These are phyloP conservation scores for Golubevia pallescens DNA, from an alignment of 1,284 basidiomycete genomes.

Conservation along the genomic window DNA sequence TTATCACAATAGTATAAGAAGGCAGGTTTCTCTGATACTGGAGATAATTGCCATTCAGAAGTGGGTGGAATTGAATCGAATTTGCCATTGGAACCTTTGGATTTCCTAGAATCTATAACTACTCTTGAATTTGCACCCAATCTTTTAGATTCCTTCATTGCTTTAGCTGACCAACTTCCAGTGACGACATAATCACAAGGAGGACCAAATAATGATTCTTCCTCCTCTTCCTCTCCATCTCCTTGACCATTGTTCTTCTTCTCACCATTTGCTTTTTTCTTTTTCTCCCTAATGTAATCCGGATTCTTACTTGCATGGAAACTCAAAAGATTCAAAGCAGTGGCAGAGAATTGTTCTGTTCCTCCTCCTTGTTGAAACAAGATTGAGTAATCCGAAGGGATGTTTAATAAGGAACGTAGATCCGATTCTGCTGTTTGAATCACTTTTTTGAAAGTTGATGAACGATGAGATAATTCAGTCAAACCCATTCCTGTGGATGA, in stretches of 20 bases:
- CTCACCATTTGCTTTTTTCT: too few relatives aligned
- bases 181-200: conserved; percentile 58
- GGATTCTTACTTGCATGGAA: conserved; percentile 48
- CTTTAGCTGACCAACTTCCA: conserved; percentile 59
- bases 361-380: conserved; percentile 60
- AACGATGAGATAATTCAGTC: conserved; percentile 60
- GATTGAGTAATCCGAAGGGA: conserved; percentile 51
- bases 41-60: conserved; percentile 77
- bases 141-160: conserved; percentile 50
- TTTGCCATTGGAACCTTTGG: conserved; percentile 28
- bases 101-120: conserved; percentile 39
- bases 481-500: conserved; percentile 55
- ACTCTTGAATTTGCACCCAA: conserved; percentile 41
- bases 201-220: conserved; percentile 27
- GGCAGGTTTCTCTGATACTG: conserved; percentile 71
- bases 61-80: conserved; percentile 83
- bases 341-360: conserved; percentile 59
- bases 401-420: conserved; percentile 39
- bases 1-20: conserved; percentile 99
- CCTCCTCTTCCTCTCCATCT: conserved; percentile 15
- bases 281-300: conserved; percentile 17
- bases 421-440: conserved; percentile 54
- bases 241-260: neutral
- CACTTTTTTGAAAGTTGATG: conserved; percentile 48
- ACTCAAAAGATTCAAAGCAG: conserved; percentile 56